Evolutionary conservation across 1,284 basidiomycete genomes (phyloP), one percentile per base, ranked within the genome.

Genomic region (Ustilago esculenta): DNA sequence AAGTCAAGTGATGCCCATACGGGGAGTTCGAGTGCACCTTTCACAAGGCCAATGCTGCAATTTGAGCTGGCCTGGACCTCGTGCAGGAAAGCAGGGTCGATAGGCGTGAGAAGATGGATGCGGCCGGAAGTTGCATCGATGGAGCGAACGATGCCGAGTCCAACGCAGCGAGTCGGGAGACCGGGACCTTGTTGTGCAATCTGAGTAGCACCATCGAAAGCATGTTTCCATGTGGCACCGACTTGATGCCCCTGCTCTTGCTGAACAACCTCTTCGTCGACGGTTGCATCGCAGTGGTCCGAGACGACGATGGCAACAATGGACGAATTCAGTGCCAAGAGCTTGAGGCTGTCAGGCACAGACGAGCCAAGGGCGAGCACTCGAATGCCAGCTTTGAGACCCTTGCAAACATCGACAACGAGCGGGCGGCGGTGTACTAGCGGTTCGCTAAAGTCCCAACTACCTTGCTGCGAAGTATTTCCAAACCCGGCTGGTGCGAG

Each of bases 1-100:
- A 88, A 90, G 82, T 96, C 92, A 43, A 97, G 83, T 88, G 93
- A 88, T 0, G 90, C 92, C 87, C 89, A 91, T 0, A 93, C 84
- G 0, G 94, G 94, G 0, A 97, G 83, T 77, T 95, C 92, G 69
- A 96, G 84, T 73, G 91, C 90, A 5, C 94, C 94, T 78, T 91
- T 92, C 32, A 94, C 87, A 1, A 95, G 55, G 36, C 69, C 87
- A 6, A 93, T 14, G 92, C 84, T 1, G 90, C 92, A 24, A 6
- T 27, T 34, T 9, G 32, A 12, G 35, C 7, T 25, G 8, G 37
- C 23, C 39, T 42, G 20, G 4, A 49, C 15, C 17, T 45, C 35
- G 2, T 40, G 41, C 11, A 88, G 82, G 67, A 89, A 90, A 5
- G 76, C 85, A 0, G 90, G 0, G 84, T 83, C 3, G 84, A 74